Percentiles rank a stretch among this genome's conserved stretches.
Conservation (phyloP, 176 grass and related monocot genomes). For the Miscanthus lutarioriparius region DNA sequence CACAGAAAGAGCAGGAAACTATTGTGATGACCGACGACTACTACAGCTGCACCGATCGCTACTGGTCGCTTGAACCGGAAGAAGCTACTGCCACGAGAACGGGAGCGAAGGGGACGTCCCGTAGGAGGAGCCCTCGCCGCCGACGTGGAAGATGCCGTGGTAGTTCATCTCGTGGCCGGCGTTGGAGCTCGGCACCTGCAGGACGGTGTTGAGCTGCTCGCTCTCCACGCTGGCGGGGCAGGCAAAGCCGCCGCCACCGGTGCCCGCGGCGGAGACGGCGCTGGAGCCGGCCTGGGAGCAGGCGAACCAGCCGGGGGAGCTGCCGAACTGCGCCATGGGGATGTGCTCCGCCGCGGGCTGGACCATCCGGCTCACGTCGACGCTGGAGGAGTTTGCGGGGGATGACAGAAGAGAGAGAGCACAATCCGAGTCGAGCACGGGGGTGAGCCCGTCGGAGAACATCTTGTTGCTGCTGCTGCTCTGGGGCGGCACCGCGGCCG, state of each 20-base stretch:
- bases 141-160: slow-evolving; percentile 66
- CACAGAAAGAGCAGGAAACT: slow-evolving; percentile 27
- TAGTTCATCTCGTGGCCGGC: slow-evolving; percentile 49
- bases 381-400: slow-evolving; percentile 53
- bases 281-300: slow-evolving; percentile 46
- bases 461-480: slow-evolving; percentile 72
- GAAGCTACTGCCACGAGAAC: slow-evolving; percentile 56
- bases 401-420: slow-evolving; percentile 98
- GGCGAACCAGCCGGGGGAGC: slow-evolving; percentile 37
- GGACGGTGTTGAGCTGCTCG: slow-evolving; percentile 39
- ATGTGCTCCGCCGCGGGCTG: slow-evolving; percentile 38
- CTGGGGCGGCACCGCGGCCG: slow-evolving; percentile 19
- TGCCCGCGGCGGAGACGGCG: neutral
- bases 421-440: slow-evolving; percentile 63
- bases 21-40: neutral
- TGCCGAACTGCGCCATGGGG: slow-evolving; percentile 43
- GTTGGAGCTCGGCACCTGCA: slow-evolving; percentile 36
- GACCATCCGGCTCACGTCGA: slow-evolving; percentile 49
- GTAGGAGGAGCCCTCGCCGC: slow-evolving; percentile 56
- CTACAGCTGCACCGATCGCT: neutral
- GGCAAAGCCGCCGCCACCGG: slow-evolving; percentile 30
- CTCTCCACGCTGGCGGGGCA: slow-evolving; percentile 45
- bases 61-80: neutral
- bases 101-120: slow-evolving; percentile 56
- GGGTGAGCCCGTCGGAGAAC: slow-evolving; percentile 47